phyloP scores from a whole-genome alignment of 495 filamentous ascomycete genomes.

The Cercophora scortea region DNA sequence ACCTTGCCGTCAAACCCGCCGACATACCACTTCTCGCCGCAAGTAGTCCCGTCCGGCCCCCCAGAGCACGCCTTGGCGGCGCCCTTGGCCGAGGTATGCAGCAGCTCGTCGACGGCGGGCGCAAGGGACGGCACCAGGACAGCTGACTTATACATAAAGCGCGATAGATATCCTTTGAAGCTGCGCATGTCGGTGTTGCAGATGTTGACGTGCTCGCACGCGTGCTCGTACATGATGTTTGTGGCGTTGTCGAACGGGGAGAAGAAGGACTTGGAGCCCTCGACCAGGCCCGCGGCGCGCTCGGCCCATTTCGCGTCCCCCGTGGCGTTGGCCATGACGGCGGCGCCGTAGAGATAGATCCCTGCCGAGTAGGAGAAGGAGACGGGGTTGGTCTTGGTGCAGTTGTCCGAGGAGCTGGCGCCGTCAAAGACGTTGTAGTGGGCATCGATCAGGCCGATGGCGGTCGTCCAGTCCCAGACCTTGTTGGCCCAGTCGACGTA shows the following conservation, averaged over 20 bases:
- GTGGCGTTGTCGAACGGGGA: constrained; percentile 34
- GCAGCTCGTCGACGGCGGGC: constrained; percentile 38
- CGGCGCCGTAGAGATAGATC: constrained; percentile 58
- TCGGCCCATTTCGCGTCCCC: constrained; percentile 42
- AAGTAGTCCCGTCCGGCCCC: constrained; percentile 46
- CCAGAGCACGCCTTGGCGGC: constrained; percentile 61
- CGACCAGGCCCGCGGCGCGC: constrained; percentile 42
- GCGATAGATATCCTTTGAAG: constrained; percentile 73
- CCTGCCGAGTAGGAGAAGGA: constrained; percentile 60
- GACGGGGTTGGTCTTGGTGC: constrained; percentile 34
- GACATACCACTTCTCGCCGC: constrained; percentile 64
- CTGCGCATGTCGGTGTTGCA: constrained; percentile 69
- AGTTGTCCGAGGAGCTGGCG: constrained; percentile 35
- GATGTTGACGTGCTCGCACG: constrained; percentile 55
- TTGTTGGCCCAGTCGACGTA: constrained; percentile 63
- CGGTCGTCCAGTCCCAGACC: constrained; percentile 59
- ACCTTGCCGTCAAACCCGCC: constrained; percentile 50
- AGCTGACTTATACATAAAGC: constrained; percentile 62
- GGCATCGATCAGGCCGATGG: constrained; percentile 41
- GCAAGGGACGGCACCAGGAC: constrained; percentile 52
- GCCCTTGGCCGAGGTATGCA: constrained; percentile 52
- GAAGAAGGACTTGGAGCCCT: constrained; percentile 39
- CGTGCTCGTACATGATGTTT: constrained; percentile 58
- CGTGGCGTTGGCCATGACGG: constrained; percentile 58
- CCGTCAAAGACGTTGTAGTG: constrained; percentile 51